phyloP scores from a whole-genome alignment of 2,329 filamentous ascomycete species.

The Fusarium zealandicum region DNA sequence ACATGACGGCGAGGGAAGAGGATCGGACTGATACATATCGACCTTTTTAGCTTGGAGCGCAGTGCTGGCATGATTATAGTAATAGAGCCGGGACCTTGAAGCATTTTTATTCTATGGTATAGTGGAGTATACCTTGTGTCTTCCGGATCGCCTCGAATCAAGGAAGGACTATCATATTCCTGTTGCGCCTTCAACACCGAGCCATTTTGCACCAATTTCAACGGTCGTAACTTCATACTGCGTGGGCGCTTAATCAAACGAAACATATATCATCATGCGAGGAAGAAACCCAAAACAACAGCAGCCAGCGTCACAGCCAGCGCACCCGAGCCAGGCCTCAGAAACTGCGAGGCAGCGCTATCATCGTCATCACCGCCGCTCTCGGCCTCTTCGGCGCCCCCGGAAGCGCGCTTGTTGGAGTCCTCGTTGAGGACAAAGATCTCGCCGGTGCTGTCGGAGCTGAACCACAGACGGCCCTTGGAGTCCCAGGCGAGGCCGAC shows the following conservation, averaged over 20 bases:
- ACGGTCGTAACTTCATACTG: neutral
- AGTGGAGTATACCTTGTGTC: neutral
- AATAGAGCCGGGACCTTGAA: constrained; percentile 17
- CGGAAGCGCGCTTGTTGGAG: constrained; percentile 7
- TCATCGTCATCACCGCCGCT: constrained; percentile 23
- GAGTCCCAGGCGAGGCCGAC: constrained; percentile 63
- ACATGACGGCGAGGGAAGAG: neutral
- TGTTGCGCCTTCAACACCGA: neutral
- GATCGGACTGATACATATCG: constrained; percentile 1
- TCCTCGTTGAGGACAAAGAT: constrained; percentile 60
- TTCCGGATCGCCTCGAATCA: neutral
- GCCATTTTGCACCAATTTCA: neutral
- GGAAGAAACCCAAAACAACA: constrained; percentile 40
- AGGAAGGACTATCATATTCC: neutral
- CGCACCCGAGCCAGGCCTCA: constrained; percentile 27
- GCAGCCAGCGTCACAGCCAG: constrained; percentile 42
- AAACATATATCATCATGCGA: constrained; percentile 35
- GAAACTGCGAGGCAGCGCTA: constrained; percentile 32
- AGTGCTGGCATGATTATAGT: constrained; percentile 2
- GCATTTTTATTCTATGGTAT: constrained; percentile 14
- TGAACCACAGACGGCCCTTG: constrained; percentile 66
- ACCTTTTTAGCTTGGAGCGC: constrained; percentile 1
- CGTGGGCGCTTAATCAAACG: neutral
- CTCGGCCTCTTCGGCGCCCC: constrained; percentile 5
- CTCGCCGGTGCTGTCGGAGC: constrained; percentile 69